Conservation (phyloP, 768 basidiomycete species). For the Kwoniella botswanensis region DNA sequence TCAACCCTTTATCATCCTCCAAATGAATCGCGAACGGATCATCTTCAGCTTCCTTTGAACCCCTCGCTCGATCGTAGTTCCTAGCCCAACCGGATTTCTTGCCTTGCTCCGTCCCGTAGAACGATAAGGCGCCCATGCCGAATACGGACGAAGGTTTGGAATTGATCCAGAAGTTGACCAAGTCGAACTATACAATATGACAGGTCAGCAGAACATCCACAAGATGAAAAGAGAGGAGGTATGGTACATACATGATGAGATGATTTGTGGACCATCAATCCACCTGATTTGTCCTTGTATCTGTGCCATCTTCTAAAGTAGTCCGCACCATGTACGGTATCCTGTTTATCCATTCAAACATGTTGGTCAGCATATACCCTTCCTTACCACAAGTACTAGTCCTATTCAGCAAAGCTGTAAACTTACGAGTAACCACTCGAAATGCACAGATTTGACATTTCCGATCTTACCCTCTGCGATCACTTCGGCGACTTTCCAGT, state of each 20-base stretch:
- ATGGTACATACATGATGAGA: constrained; percentile 46
- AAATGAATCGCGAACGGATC: constrained; percentile 65
- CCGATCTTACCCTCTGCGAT: constrained; percentile 63
- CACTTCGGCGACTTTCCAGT: constrained; percentile 63
- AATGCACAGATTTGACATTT: constrained; percentile 64
- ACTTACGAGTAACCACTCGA: constrained; percentile 63
- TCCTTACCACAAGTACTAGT: too few species aligned
- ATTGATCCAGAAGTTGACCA: constrained; percentile 67
- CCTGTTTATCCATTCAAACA: constrained; percentile 31
- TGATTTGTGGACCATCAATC: constrained; percentile 52
- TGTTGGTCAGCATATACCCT: too few species aligned
- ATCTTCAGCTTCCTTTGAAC: constrained; percentile 60
- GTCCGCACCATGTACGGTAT: constrained; percentile 65
- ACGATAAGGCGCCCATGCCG: constrained; percentile 62
- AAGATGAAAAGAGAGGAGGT: background rate
- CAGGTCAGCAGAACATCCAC: constrained; percentile 3
- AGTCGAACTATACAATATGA: constrained; percentile 61
- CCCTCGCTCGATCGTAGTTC: constrained; percentile 62
- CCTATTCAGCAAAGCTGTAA: background rate
- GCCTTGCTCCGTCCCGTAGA: constrained; percentile 63
- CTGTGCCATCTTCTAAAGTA: constrained; percentile 66
- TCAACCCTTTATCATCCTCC: constrained; percentile 61
- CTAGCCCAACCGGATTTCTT: constrained; percentile 63
- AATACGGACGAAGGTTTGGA: constrained; percentile 62
- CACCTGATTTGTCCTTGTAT: constrained; percentile 55